Evolutionary conservation across 2,329 filamentous ascomycete species (phyloP).

Genomic region (Xylaria sp.): DNA sequence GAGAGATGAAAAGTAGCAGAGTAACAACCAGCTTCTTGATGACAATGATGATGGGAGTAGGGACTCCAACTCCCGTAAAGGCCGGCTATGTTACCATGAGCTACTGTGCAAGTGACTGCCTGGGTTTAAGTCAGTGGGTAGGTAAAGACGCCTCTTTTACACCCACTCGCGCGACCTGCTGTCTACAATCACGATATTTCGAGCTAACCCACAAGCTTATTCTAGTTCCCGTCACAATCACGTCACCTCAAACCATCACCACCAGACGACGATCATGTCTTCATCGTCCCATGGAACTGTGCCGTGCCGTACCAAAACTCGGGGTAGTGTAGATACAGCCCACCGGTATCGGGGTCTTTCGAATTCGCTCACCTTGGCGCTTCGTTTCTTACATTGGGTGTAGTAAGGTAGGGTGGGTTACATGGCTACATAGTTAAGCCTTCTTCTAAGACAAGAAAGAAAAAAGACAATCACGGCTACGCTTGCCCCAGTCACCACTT

Average conservation of each 20-base stretch:
- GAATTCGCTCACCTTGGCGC: neutral
- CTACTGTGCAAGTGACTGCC: too few relatives aligned
- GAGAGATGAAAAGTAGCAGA: too few relatives aligned
- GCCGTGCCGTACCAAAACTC: neutral
- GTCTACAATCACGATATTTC: too few relatives aligned
- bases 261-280: neutral
- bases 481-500: neutral
- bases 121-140: too few relatives aligned
- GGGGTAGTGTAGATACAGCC: neutral
- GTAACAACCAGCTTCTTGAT: too few relatives aligned
- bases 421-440: neutral
- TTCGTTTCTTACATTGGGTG: too few relatives aligned
- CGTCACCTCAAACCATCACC: conserved; percentile 15
- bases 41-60: too few relatives aligned
- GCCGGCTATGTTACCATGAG: neutral
- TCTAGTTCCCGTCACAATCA: conserved; percentile 21
- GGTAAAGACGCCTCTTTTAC: neutral
- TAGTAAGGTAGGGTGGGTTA: too few relatives aligned
- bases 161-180: neutral
- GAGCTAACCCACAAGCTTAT: neutral
- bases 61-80: too few relatives aligned
- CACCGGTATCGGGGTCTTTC: conserved; percentile 8
- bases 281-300: neutral
- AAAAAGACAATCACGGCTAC: conserved; percentile 1
- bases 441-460: neutral